phyloP scores from a whole-genome alignment of 352 stramenopile genomes.

The Phytophthora quininea region DNA sequence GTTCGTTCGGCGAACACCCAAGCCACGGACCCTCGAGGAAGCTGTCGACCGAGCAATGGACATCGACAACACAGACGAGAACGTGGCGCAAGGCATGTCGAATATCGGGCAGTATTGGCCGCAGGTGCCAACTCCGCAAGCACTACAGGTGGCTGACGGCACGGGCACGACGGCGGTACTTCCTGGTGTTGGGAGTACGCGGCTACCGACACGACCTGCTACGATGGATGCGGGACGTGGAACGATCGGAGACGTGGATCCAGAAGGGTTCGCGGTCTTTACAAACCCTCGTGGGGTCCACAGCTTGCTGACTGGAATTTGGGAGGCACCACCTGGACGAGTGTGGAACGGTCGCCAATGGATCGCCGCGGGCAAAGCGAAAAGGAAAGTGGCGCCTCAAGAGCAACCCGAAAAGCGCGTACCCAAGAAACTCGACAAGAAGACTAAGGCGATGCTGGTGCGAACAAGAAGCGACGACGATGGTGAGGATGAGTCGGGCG shows the following conservation, averaged over 20 bases:
- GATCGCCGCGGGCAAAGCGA: neutral
- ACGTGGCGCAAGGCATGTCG: constrained; percentile 1
- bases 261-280: constrained; percentile 7
- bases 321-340: neutral
- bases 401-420: neutral
- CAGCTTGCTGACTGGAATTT: neutral
- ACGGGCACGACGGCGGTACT: constrained; percentile 3
- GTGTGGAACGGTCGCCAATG: constrained; percentile 12
- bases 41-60: neutral
- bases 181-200: constrained; percentile 3
- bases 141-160: neutral
- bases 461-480: neutral
- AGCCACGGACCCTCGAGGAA: neutral
- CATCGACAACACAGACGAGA: constrained; percentile 2
- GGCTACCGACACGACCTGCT: neutral
- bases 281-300: constrained; percentile 5
- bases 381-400: neutral
- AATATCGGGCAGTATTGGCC: neutral
- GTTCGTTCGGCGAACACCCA: neutral
- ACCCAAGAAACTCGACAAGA: neutral
- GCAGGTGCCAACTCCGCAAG: neutral
- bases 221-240: neutral
- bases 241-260: neutral
- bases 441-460: neutral
- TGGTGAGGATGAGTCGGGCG: too few relatives aligned